Base-by-base conservation (phyloP, 1,284 basidiomycete genomes). In the Ustilago trichophora region DNA sequence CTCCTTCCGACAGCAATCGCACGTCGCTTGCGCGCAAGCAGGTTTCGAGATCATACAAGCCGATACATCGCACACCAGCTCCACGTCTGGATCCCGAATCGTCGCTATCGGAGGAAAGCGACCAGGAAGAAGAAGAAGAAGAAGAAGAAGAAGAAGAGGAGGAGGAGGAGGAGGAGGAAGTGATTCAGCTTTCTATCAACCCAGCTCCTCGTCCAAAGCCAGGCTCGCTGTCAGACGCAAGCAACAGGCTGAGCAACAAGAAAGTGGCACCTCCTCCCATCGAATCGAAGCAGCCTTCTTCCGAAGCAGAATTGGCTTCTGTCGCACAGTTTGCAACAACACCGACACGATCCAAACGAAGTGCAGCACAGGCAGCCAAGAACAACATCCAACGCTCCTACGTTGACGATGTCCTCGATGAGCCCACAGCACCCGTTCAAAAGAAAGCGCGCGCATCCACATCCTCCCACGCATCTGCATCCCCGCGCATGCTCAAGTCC, bases 361-460 rank as follows among this genome's bases (percentile, higher is more conserved):
- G 45, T 15, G 60, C 60, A 19, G 53, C 60, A 11, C 43, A 47
- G 19, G 60, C 53, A 4, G 60, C 60, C 15, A 43, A 63, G 27
- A 47, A 41, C 25, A 56, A 16, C 35, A 63, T 63, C 6, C 47
- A 56, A 15, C 53, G 49, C 34, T 42, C 60, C 33, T 63, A 56
- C 26, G 46, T 49, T 3, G 48, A 56, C 12, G 29, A 37, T 11
- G 42, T 24, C 3, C 12, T 22, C 0, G 48, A 43, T 25, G 35
- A 53, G 12, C 32, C 7, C 2, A 8, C 36, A 19, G 19, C 48
- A 3, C 42, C 35, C 2, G 27, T n/a, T 1, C 49, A 46, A 13
- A 60, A 60, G 35, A 53, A 45, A 22, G 19, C 46, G 6, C 35
- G 45, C 11, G 25, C 49, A 9, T 52, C 57, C 6, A 35, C 40